Percentiles rank a stretch among this genome's conserved stretches.
These are phyloP conservation scores for Nigrospora oryzae DNA, from an alignment of 2,329 filamentous ascomycete species.

Conservation along the genomic window DNA sequence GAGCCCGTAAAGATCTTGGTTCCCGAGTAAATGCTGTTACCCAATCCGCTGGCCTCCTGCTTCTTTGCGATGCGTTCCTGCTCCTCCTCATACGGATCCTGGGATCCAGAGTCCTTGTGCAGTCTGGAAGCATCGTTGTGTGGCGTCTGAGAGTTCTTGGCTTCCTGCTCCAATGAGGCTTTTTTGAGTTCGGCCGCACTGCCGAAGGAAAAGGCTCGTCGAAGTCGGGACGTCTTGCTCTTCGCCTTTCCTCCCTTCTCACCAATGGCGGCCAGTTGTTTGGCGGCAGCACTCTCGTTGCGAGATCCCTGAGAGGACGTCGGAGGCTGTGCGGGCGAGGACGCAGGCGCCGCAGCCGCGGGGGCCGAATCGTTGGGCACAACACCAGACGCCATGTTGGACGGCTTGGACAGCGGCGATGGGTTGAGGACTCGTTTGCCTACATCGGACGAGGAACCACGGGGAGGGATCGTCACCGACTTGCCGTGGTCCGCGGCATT, in stretches of 20 bases:
- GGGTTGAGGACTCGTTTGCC: conserved; percentile 57
- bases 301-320: conserved; percentile 20
- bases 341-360: conserved; percentile 14
- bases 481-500: conserved; percentile 45
- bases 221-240: conserved; percentile 77
- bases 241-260: conserved; percentile 71
- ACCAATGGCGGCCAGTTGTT: conserved; percentile 79
- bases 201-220: conserved; percentile 92
- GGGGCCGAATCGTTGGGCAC: conserved; percentile 31
- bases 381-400: conserved; percentile 50
- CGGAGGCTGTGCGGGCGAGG: conserved; percentile 22
- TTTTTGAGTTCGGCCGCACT: conserved; percentile 85
- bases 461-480: conserved; percentile 49
- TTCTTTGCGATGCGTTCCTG: conserved; percentile 85
- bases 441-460: conserved; percentile 57
- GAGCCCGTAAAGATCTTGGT: conserved; percentile 81
- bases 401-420: conserved; percentile 67
- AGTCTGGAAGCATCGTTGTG: conserved; percentile 43
- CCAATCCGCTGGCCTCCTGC: conserved; percentile 87
- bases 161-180: conserved; percentile 24
- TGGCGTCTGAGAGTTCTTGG: conserved; percentile 48
- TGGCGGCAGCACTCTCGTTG: conserved; percentile 62
- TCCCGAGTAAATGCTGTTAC: conserved; percentile 87
- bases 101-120: conserved; percentile 53
- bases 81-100: conserved; percentile 72